Evolutionary conservation across 495 filamentous ascomycete species (phyloP).

Genomic region (Aeminium ludgeri): DNA sequence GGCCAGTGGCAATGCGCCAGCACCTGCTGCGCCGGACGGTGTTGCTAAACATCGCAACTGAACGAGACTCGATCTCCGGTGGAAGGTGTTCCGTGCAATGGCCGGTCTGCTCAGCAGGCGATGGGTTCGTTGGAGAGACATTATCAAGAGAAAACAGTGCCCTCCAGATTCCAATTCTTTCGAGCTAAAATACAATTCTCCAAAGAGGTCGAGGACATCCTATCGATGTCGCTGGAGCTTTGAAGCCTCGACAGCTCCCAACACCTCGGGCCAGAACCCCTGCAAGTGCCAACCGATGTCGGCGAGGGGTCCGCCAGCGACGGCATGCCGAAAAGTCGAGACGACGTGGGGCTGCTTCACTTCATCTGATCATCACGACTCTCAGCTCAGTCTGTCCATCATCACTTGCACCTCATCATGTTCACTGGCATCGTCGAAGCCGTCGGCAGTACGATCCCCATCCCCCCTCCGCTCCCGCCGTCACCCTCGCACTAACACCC

Average conservation of each 20-base stretch:
- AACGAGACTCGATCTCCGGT: background rate
- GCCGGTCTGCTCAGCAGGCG: background rate
- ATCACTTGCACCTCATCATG: constrained; percentile 38
- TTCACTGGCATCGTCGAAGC: constrained; percentile 95
- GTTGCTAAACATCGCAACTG: constrained; percentile 15
- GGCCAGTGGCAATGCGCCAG: constrained; percentile 42
- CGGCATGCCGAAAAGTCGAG: background rate
- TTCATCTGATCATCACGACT: background rate
- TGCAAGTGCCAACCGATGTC: background rate
- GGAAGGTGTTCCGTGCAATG: background rate
- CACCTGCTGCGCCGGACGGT: constrained; percentile 3
- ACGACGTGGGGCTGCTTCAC: background rate
- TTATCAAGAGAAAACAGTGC: background rate
- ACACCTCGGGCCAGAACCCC: background rate
- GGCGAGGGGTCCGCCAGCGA: background rate
- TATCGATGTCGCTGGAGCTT: too few relatives aligned
- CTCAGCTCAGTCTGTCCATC: background rate
- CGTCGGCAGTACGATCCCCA: constrained; percentile 57
- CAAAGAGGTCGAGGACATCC: too few relatives aligned
- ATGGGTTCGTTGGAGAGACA: constrained; percentile 1
- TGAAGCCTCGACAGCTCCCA: too few relatives aligned
- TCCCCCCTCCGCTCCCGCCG: background rate
- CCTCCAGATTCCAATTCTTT: too few relatives aligned
- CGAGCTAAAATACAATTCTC: too few relatives aligned
- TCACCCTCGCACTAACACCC: too few relatives aligned